Percentiles rank a stretch among this genome's conserved stretches.
phyloP scores from a whole-genome alignment of 495 filamentous ascomycete species.

The Talaromyces ruber region DNA sequence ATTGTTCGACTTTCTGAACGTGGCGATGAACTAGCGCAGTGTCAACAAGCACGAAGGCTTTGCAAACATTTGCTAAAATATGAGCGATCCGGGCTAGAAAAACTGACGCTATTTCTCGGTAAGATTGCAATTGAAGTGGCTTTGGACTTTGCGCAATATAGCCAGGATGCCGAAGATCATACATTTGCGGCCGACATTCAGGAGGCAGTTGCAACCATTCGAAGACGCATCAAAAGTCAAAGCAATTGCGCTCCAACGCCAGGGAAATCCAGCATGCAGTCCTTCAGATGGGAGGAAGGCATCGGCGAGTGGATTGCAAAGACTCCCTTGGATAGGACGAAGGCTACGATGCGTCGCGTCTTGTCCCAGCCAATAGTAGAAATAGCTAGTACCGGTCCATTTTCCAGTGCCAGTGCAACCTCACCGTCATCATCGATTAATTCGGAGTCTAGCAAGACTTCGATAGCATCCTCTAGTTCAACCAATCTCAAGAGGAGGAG shows the following conservation, averaged over 20 bases:
- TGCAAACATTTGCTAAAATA: constrained; percentile 24
- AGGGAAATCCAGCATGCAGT: constrained; percentile 10
- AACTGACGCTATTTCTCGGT: constrained; percentile 22
- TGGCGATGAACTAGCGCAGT: constrained; percentile 15
- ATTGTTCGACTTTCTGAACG: constrained; percentile 28
- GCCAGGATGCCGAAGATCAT: constrained; percentile 37
- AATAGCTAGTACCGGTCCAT: constrained; percentile 8
- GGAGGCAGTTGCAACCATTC: constrained; percentile 17
- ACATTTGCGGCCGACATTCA: constrained; percentile 41
- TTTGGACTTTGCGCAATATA: constrained; percentile 38
- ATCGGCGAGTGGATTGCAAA: constrained; percentile 47
- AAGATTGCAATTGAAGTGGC: constrained; percentile 39
- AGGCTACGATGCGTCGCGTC: constrained; percentile 10
- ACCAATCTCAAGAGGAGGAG: neutral
- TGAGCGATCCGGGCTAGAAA: constrained; percentile 13
- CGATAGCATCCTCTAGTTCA: constrained; percentile 13
- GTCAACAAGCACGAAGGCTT: constrained; percentile 16
- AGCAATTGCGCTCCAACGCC: constrained; percentile 3
- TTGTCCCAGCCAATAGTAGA: neutral
- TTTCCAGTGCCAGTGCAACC: constrained; percentile 18
- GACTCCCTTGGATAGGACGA: constrained; percentile 24
- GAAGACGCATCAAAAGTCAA: constrained; percentile 9
- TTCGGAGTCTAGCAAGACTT: constrained; percentile 21
- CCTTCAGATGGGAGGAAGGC: constrained; percentile 47
- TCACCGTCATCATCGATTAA: constrained; percentile 12